phyloP scores from a whole-genome alignment of 192 early-diverging fungal genomes.

The Backusella luteola region DNA sequence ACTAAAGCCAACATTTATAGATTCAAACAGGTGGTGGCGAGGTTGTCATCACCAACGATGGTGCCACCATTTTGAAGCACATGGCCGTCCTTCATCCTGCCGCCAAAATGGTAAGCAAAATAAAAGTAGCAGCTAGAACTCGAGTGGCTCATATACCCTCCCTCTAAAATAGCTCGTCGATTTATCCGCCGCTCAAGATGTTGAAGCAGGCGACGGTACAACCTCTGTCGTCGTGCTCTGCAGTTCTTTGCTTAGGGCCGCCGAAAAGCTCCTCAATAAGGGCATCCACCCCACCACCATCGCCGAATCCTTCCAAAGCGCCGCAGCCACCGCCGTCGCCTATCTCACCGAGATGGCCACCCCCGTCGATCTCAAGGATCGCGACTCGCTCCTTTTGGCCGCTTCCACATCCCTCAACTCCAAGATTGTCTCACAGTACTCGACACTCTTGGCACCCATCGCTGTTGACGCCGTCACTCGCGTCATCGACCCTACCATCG shows the following conservation, averaged over 20 bases:
- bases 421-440: slow-evolving; percentile 99
- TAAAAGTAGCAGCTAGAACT: too few relatives aligned
- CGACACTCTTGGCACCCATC: slow-evolving; percentile 89
- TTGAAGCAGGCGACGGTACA: slow-evolving; percentile 98
- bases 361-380: slow-evolving; percentile 80
- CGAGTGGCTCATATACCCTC: not conserved
- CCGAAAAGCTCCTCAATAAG: slow-evolving; percentile 91
- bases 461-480: slow-evolving; percentile 93
- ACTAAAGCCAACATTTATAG: slow-evolving; percentile 34
- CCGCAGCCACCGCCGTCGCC: slow-evolving; percentile 82
- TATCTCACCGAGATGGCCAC: slow-evolving; percentile 90
- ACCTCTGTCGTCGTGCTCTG: slow-evolving; percentile 98
- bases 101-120: slow-evolving; percentile 84
- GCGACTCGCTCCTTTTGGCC: slow-evolving; percentile 88
- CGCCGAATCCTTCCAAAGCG: slow-evolving; percentile 95
- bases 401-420: slow-evolving; percentile 96
- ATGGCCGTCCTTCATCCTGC: slow-evolving; percentile 98
- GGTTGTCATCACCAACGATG: slow-evolving; percentile 98
- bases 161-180: slow-evolving; percentile 76
- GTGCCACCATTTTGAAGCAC: slow-evolving; percentile 97
- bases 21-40: slow-evolving; percentile 92
- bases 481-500: slow-evolving; percentile 84
- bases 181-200: slow-evolving; percentile 97
- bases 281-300: slow-evolving; percentile 98
- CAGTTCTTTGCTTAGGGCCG: slow-evolving; percentile 82